Conservation (phyloP, 352 stramenopile genomes). For the Pythium apleroticum region DNA sequence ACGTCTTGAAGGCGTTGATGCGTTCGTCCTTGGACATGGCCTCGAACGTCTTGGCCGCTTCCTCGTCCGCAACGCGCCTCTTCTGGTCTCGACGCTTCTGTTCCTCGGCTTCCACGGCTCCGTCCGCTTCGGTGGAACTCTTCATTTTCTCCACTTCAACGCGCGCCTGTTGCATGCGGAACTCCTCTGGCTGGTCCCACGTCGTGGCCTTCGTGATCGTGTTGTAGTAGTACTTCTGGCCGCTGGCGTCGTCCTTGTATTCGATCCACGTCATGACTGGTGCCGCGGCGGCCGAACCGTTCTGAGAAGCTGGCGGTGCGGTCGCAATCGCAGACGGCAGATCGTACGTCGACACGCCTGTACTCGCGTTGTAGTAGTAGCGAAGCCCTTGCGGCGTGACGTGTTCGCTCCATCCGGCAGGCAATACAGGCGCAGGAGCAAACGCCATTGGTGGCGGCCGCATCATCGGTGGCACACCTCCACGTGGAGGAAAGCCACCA, state of each 20-base stretch:
- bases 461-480: background rate
- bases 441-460: background rate
- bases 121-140: slow-evolving; percentile 25
- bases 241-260: slow-evolving; percentile 73
- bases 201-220: slow-evolving; percentile 66
- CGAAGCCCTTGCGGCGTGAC: slow-evolving; percentile 48
- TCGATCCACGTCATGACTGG: slow-evolving; percentile 55
- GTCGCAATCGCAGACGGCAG: slow-evolving; percentile 19
- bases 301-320: slow-evolving; percentile 1
- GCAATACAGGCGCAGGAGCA: slow-evolving; percentile 22
- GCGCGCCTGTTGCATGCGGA: slow-evolving; percentile 69
- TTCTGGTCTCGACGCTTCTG: slow-evolving; percentile 42
- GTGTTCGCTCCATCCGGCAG: slow-evolving; percentile 60
- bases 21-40: slow-evolving; percentile 51
- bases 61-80: slow-evolving; percentile 45
- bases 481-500: slow-evolving; percentile 12
- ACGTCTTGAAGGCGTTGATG: slow-evolving; percentile 64
- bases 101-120: slow-evolving; percentile 22
- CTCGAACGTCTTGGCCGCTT: slow-evolving; percentile 42
- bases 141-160: slow-evolving; percentile 74
- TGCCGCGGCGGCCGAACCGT: background rate
- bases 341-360: slow-evolving; percentile 68
- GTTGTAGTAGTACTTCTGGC: slow-evolving; percentile 83
- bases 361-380: slow-evolving; percentile 66
- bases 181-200: slow-evolving; percentile 82